Base-by-base conservation (phyloP, 768 basidiomycete genomes). In the Fomitopsis pulvina region DNA sequence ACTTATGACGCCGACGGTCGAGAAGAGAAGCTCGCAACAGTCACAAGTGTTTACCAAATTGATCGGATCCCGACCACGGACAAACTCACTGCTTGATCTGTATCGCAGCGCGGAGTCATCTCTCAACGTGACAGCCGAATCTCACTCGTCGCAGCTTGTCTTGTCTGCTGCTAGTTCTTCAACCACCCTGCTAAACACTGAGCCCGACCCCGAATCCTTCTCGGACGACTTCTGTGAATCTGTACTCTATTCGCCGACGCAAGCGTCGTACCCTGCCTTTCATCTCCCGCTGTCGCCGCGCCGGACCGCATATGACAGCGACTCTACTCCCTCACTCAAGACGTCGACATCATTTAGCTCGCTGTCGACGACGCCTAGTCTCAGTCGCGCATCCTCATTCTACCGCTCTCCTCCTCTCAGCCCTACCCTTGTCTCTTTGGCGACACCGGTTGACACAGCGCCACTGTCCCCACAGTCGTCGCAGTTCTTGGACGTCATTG, bases 301-400 rank as follows among this genome's bases (percentile, higher is more conserved):
- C 32, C 61, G 64, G 9, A 57, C 60, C 41, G 59, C 66, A 21
- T 64, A 67, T 37, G 71, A 71, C 51, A 73, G 71, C 44, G 74
- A 76, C 50, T 37, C 34, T 5, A 71, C 70, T n/a, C 75, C 75
- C n/a, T 75, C 77, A 9, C 64, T 79, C 44, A 55, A 60, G 20
- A 59, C 60, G 2, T 62, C 65, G n/a, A 51, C 61, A 14, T 65
- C 66, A 24, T 59, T 54, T 45, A 67, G 58, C 51, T 64, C 67
- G 7, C 29, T 63, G 30, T 56, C 52, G 43, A 52, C 55, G 54
- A 50, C 64, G 38, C 51, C 66, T 32, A 47, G 58, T 52, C 53
- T 58, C 30, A 60, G 63, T 50, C 55, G 61, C n/a, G 34, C 53
- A 18, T 52, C 61, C 22, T 61, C 60, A 11, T 43, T 74, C 71